phyloP scores from a whole-genome alignment of 495 filamentous ascomycete species.

The Acidiella bohemica region DNA sequence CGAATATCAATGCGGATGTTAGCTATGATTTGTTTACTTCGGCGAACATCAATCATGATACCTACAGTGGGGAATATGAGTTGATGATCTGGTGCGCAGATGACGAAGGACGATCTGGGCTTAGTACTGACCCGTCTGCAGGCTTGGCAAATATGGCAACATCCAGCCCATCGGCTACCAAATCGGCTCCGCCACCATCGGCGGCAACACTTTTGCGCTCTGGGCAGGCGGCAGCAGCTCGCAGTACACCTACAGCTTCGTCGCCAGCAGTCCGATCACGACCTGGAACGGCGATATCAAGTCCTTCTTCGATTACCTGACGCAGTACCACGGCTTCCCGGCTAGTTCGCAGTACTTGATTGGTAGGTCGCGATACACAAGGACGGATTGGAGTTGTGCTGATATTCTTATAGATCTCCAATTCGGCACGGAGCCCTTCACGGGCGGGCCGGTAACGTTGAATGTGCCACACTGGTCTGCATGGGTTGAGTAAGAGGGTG shows the following conservation, averaged over 20 bases:
- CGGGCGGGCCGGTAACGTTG: conserved; percentile 15
- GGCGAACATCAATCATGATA: conserved; percentile 33
- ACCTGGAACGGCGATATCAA: conserved; percentile 32
- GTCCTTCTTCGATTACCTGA: conserved; percentile 34
- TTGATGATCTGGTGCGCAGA: conserved; percentile 40
- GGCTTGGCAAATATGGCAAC: conserved; percentile 29
- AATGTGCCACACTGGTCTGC: conserved; percentile 2
- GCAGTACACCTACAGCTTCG: conserved; percentile 37
- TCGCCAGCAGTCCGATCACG: conserved; percentile 25
- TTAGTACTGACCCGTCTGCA: conserved; percentile 5
- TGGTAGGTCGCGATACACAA: conserved; percentile 29
- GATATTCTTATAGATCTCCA: conserved; percentile 26
- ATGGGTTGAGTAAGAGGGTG: conserved; percentile 2
- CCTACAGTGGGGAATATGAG: conserved; percentile 35
- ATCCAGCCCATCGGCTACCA: conserved; percentile 33
- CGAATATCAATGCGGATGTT: conserved; percentile 33
- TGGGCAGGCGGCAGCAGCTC: conserved; percentile 31
- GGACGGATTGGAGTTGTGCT: conserved; percentile 2
- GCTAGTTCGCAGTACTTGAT: conserved; percentile 33
- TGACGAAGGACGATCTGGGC: no score
- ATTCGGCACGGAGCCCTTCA: conserved; percentile 37
- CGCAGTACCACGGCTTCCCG: conserved; percentile 28
- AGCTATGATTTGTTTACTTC: conserved; percentile 39
- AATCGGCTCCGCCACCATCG: conserved; percentile 24
- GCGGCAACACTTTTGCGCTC: conserved; percentile 28